These are phyloP conservation scores for Colletotrichum lini DNA, from an alignment of 2,329 filamentous ascomycete genomes.

Conservation along the genomic window DNA sequence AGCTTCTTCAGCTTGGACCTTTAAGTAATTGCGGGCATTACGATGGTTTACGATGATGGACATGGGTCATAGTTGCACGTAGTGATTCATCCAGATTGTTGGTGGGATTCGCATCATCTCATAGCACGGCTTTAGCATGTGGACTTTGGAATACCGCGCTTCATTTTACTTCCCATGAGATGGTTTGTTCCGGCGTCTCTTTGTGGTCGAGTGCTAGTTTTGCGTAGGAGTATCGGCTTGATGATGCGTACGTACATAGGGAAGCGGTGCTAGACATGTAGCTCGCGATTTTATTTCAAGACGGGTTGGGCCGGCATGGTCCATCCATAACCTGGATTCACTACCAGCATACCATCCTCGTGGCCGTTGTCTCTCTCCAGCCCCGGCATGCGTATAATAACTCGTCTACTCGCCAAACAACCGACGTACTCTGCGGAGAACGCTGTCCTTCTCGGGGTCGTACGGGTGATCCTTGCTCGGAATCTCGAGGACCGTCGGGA, in stretches of 20 bases:
- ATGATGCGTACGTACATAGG: slow-evolving; percentile 40
- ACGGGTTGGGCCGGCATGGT: slow-evolving; percentile 15
- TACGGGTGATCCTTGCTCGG: slow-evolving; percentile 99
- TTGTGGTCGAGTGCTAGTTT: slow-evolving; percentile 19
- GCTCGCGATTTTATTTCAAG: slow-evolving; percentile 33
- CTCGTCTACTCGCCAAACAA: slow-evolving; percentile 75
- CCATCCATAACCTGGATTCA: slow-evolving; percentile 7
- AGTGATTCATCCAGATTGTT: slow-evolving; percentile 34
- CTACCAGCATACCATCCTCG: neutral
- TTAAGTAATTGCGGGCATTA: slow-evolving; percentile 45
- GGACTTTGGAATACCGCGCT: slow-evolving; percentile 25
- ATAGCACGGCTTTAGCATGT: slow-evolving; percentile 40
- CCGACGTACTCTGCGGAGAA: slow-evolving; percentile 85
- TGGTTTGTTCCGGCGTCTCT: neutral
- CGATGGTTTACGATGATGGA: slow-evolving; percentile 36
- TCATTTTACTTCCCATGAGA: slow-evolving; percentile 18
- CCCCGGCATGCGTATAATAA: neutral
- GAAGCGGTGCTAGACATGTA: slow-evolving; percentile 35
- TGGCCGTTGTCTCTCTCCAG: neutral
- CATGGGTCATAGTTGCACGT: slow-evolving; percentile 37
- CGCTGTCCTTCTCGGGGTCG: slow-evolving; percentile 98
- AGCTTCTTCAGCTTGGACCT: slow-evolving; percentile 58
- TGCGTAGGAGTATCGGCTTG: slow-evolving; percentile 39
- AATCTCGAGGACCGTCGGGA: slow-evolving; percentile 96
- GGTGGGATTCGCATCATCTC: slow-evolving; percentile 32